Evolutionary conservation across 1,139 yeast species (phyloP), one percentile per base, ranked within the genome.

Genomic region (Chernovozyma sophiae-reginae): DNA sequence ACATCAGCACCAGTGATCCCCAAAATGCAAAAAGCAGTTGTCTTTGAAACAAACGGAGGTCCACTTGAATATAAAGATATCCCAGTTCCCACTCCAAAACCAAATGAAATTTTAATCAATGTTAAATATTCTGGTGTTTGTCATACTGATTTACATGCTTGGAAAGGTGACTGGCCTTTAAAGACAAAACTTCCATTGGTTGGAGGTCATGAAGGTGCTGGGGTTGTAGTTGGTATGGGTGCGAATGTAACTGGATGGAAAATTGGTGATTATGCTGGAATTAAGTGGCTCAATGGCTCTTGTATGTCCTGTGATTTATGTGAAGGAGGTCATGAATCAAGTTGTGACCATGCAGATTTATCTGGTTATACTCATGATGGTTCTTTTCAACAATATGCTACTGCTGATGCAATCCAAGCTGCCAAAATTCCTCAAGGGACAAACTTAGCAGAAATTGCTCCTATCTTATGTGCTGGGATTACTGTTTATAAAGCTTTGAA

Each of bases 191-290:
- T 50, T 40, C 53, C 53, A 3, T 37, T 50, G 31, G 55, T 50
- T 3, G 55, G 55, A 8, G 55, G 55, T 30, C 55, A 50, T 42
- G 55, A 50, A 40, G 55, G 55, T 33, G 53, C 53, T 6, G 53
- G 53, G 17, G 53, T 43, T 11, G 55, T 50, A 16, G 53, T 50
- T 14, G 53, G 45, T 30, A 34, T 44, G 44, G 53, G 54, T 11
- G 42, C 39, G 17, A 49, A 47, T 37, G 53, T 50, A 30, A 42
- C 34, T 28, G 53, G 55, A 23, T 51, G 55, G 55, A 35, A 48
- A 24, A 29, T 51, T 24, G 55, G 55, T 34, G 55, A 51, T 36
- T 44, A 36, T 31, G 55, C 55, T 22, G 55, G 55, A 16, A 30
- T 51, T 43, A 51, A 49, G 43, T 49, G 53, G 53, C 40, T 51